A percentile compares a stretch with the other conserved stretches of the same genome.
phyloP scores from a whole-genome alignment of 805 yeast genomes.

The Dipodascus geniculatus region DNA sequence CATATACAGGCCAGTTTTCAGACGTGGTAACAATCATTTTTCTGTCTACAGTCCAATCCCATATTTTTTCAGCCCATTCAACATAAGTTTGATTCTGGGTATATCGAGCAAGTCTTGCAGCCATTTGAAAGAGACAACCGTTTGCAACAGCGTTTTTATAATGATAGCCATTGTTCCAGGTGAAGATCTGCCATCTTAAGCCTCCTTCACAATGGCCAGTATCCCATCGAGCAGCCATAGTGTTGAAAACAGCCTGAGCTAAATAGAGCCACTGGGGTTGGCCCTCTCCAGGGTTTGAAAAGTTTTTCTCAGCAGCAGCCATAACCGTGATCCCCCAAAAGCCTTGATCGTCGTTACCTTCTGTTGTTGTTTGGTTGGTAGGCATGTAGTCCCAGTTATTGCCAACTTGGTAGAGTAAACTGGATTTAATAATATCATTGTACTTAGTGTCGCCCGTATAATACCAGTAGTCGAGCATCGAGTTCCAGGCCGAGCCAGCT shows the following conservation, averaged over 20 bases:
- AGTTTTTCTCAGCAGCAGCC: conserved; percentile 77
- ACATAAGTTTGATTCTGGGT: conserved; percentile 59
- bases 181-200: conserved; percentile 82
- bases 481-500: conserved; percentile 62
- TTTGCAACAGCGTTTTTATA: conserved; percentile 84
- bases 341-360: conserved; percentile 91
- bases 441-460: conserved; percentile 59
- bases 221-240: conserved; percentile 79
- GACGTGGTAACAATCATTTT: conserved; percentile 29
- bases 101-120: conserved; percentile 75
- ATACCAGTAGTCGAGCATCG: conserved; percentile 68
- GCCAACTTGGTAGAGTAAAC: conserved; percentile 57
- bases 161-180: conserved; percentile 79
- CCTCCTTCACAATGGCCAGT: conserved; percentile 55
- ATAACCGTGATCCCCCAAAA: conserved; percentile 85
- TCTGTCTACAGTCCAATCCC: conserved; percentile 56
- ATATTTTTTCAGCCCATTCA: conserved; percentile 62
- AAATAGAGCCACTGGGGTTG: conserved; percentile 64
- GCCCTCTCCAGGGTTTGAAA: conserved; percentile 50
- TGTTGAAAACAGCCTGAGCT: conserved; percentile 78
- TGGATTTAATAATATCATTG: conserved; percentile 42
- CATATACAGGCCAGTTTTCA: conserved; percentile 40
- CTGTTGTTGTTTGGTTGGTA: conserved; percentile 66
- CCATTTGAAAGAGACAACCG: conserved; percentile 68
- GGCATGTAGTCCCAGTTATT: conserved; percentile 61